These are phyloP conservation scores for Chlorella sp. DNA, from an alignment of 139 green algal genomes.

Conservation along the genomic window DNA sequence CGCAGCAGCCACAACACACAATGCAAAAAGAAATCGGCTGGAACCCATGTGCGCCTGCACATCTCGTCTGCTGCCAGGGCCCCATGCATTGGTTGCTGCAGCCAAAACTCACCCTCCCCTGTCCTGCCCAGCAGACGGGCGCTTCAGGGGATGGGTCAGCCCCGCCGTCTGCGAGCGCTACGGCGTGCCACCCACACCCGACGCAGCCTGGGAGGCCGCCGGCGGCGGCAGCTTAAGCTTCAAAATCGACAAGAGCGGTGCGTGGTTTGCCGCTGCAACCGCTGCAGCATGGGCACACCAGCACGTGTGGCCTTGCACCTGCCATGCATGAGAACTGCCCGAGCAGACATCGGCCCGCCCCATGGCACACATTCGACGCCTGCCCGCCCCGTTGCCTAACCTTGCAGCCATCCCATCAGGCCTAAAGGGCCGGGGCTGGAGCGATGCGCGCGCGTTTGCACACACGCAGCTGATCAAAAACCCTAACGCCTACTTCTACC, in stretches of 20 bases:
- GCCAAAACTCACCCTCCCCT: not conserved
- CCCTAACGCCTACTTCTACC: constrained; percentile 85
- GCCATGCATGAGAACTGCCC: too few species aligned
- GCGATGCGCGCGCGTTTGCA: constrained; percentile 57
- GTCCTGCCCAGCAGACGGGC: constrained; percentile 29
- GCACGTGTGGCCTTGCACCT: too few species aligned
- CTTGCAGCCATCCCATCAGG: constrained; percentile 48
- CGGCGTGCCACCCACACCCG: constrained; percentile 42
- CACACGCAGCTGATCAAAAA: constrained; percentile 72
- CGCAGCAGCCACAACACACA: too few species aligned
- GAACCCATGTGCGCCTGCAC: not conserved
- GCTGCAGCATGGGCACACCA: not conserved
- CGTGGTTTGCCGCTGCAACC: not conserved
- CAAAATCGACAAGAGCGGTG: constrained; percentile 48
- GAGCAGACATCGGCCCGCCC: too few species aligned
- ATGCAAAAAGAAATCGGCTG: too few species aligned
- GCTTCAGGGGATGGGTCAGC: constrained; percentile 45
- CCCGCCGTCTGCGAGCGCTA: constrained; percentile 30
- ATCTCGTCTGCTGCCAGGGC: not conserved
- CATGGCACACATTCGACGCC: not conserved
- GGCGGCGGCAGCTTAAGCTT: constrained; percentile 60
- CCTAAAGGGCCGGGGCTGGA: constrained; percentile 60
- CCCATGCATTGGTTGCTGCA: not conserved
- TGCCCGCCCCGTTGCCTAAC: not conserved
- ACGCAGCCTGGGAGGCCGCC: constrained; percentile 55